Base-by-base conservation (phyloP, 2,329 filamentous ascomycete species). In the Didymella exigua region DNA sequence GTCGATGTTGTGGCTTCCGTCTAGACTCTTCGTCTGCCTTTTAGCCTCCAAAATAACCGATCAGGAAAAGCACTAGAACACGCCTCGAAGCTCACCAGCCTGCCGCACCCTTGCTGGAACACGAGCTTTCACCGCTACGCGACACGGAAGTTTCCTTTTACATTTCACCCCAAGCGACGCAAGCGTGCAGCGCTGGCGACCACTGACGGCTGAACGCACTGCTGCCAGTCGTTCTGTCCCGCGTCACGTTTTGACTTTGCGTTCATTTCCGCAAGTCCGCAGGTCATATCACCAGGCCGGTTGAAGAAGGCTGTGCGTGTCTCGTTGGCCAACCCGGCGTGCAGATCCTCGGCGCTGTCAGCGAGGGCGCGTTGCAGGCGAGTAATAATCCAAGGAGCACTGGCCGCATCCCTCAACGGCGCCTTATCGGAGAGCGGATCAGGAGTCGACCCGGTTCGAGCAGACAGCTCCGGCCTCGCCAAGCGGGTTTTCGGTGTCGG, bases 401-500 rank as follows among this genome's bases (percentile, higher is more conserved):
- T 50, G 21, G n/a, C 24, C 31, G 21, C 34, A 42, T 19, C 5
- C 11, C 6, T 27, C 42, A 41, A 47, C 46, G 52, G 46, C 46
- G 36, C 16, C 46, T 55, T 45, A 16, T 50, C 36, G 46, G 47
- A 47, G 45, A 16, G 47, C 23, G 21, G 47, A 42, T 43, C 40
- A 55, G 34, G 46, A 36, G 46, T n/a, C 37, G 19, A 43, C n/a
- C 44, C 40, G 19, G 34, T 46, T 50, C 29, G 24, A 38, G 53
- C 36, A 13, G 9, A 31, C 27, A 30, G n/a, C 13, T 42, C 30
- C 36, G 46, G 37, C 14, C 14, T 29, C 44, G 49, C 54, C 54
- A 53, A 57, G 45, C 34, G 34, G 44, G 18, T 40, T 24, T 30
- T 54, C 51, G 38, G 45, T 45, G 18, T 45, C 45, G 38, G 51